phyloP scores from a whole-genome alignment of 164 flowering plant genomes.

The Sedum album region DNA sequence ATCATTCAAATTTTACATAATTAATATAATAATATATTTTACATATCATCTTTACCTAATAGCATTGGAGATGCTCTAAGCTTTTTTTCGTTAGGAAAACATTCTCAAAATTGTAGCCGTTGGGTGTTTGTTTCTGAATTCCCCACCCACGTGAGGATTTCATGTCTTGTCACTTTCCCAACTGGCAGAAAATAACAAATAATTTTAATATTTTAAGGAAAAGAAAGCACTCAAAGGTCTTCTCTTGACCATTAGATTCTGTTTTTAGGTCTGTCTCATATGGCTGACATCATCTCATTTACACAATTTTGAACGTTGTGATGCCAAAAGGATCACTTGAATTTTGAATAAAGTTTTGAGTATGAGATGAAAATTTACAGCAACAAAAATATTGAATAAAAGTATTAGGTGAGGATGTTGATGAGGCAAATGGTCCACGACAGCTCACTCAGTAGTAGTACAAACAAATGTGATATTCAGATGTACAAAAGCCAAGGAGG shows the following conservation, averaged over 20 bases:
- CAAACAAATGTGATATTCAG: background rate
- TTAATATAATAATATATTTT: no score
- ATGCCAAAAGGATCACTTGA: no score
- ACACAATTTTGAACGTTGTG: no score
- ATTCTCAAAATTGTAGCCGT: background rate
- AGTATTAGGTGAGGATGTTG: background rate
- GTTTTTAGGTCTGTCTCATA: no score
- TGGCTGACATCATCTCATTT: no score
- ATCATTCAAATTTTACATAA: no score
- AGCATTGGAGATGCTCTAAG: no score
- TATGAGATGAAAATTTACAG: background rate
- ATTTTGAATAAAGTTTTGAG: no score
- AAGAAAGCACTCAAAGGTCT: no score
- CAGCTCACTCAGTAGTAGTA: background rate
- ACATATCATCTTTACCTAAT: no score
- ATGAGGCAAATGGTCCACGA: background rate
- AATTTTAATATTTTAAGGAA: background rate
- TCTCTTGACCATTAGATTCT: background rate
- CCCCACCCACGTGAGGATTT: background rate
- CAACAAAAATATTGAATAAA: background rate
- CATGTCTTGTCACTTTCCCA: background rate
- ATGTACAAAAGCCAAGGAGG: background rate
- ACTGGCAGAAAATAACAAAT: background rate
- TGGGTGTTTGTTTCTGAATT: background rate
- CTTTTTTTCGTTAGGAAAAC: background rate